Conservation (phyloP, 257 asterid genomes). For the Solanum dulcamara region DNA sequence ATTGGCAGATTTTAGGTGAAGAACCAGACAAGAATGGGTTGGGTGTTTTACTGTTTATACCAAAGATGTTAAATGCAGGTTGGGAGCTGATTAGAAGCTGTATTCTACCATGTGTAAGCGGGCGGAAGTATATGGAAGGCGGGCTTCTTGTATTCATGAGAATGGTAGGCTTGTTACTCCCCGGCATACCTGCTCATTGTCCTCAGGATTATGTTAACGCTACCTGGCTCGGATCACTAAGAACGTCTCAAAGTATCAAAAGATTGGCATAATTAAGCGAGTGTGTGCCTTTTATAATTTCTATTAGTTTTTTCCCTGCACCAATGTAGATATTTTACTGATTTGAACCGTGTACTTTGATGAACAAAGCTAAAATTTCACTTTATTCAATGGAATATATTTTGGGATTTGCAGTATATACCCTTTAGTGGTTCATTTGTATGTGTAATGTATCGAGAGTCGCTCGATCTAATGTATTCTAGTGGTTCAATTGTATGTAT, state of each 20-base stretch:
- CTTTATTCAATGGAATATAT: too few species aligned
- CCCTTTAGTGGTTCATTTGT: not conserved
- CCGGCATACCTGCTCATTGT: slow-evolving; percentile 41
- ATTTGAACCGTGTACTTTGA: not conserved
- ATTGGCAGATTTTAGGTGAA: slow-evolving; percentile 7
- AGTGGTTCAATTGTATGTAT: too few species aligned
- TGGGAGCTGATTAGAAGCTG: slow-evolving; percentile 60
- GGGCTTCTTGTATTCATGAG: slow-evolving; percentile 16
- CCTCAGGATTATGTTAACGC: slow-evolving; percentile 48
- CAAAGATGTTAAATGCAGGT: slow-evolving; percentile 20
- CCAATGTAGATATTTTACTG: not conserved
- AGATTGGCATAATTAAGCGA: not conserved
- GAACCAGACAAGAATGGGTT: slow-evolving; percentile 34
- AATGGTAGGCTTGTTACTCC: slow-evolving; percentile 20
- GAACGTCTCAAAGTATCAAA: not conserved
- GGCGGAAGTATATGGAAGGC: slow-evolving; percentile 39
- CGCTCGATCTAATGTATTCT: too few species aligned
- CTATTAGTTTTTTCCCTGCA: not conserved
- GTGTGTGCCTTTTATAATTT: not conserved
- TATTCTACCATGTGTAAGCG: slow-evolving; percentile 28
- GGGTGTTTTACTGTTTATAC: not conserved
- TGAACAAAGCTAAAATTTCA: not conserved
- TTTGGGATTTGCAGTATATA: too few species aligned
- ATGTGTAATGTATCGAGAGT: too few species aligned
- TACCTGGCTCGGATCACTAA: slow-evolving; percentile 19